phyloP scores from a whole-genome alignment of 2,329 filamentous ascomycete species.

The Annulohypoxylon truncatum region DNA sequence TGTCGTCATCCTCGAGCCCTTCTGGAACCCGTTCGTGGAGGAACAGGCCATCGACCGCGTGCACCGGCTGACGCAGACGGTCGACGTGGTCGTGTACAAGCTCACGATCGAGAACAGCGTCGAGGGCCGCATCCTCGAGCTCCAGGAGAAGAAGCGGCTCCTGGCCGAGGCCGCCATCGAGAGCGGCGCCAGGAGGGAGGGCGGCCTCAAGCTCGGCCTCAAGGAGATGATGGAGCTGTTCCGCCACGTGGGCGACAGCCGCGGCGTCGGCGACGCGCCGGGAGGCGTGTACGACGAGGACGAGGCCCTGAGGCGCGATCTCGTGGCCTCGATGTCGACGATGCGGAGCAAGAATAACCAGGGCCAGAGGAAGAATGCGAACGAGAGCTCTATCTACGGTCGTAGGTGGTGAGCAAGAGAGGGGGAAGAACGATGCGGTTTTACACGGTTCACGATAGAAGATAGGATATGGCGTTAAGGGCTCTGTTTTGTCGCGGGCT shows the following conservation, averaged over 20 bases:
- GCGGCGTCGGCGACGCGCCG: conserved; percentile 60
- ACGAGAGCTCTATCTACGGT: conserved; percentile 52
- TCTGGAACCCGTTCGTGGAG: conserved; percentile 99
- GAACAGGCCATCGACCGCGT: conserved; percentile 99
- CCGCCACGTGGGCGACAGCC: conserved; percentile 66
- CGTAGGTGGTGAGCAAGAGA: conserved; percentile 54
- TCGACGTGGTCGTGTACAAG: conserved; percentile 95
- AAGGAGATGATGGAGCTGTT: conserved; percentile 95
- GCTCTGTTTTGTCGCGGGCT: not conserved
- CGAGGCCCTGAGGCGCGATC: conserved; percentile 42
- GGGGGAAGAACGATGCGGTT: not conserved
- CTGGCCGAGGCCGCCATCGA: conserved; percentile 94
- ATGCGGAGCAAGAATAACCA: conserved; percentile 44
- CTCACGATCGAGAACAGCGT: conserved; percentile 88
- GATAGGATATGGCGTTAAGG: not conserved
- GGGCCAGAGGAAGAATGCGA: conserved; percentile 50
- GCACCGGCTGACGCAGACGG: conserved; percentile 95
- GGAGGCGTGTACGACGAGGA: conserved; percentile 52
- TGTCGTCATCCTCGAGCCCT: conserved; percentile 95
- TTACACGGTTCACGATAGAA: not conserved
- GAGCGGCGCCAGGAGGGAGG: conserved; percentile 75
- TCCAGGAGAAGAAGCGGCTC: conserved; percentile 93
- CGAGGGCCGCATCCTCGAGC: conserved; percentile 92
- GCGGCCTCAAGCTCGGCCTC: conserved; percentile 87
- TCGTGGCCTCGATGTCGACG: conserved; percentile 25